Evolutionary conservation across 495 filamentous ascomycete genomes (phyloP).

Genomic region (Daldinia childiae): DNA sequence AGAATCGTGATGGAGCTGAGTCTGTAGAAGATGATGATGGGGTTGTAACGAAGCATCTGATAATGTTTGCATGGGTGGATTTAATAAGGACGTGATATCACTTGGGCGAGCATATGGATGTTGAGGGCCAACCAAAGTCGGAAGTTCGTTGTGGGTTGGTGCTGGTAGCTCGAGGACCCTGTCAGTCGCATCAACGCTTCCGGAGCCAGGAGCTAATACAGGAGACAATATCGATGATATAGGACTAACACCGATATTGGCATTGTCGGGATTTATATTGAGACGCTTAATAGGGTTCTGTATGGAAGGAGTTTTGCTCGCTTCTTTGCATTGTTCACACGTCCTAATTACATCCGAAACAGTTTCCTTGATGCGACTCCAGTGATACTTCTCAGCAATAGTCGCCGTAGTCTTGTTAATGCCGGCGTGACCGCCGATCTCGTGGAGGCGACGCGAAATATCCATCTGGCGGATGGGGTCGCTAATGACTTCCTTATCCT

Average conservation of each 20-base stretch:
- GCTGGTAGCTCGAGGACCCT: conserved; percentile 46
- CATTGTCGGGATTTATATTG: conserved; percentile 33
- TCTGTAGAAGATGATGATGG: conserved; percentile 43
- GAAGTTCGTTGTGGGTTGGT: conserved; percentile 25
- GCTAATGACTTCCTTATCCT: conserved; percentile 95
- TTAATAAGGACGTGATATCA: conserved; percentile 49
- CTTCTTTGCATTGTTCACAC: conserved; percentile 89
- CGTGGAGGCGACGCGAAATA: conserved; percentile 80
- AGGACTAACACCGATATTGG: conserved; percentile 5
- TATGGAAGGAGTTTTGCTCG: conserved; percentile 62
- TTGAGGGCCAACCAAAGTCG: conserved; percentile 41
- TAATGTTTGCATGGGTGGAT: conserved; percentile 41
- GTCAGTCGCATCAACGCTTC: conserved; percentile 29
- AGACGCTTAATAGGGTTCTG: conserved; percentile 32
- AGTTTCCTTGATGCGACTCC: conserved; percentile 99
- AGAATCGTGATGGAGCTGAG: conserved; percentile 43
- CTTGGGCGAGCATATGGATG: conserved; percentile 50
- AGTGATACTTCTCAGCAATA: conserved; percentile 94
- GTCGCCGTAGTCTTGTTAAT: conserved; percentile 98
- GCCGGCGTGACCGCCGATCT: conserved; percentile 78
- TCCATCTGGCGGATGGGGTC: conserved; percentile 93
- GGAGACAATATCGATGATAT: conserved; percentile 35
- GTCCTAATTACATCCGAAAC: conserved; percentile 94
- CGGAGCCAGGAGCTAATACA: conserved; percentile 29
- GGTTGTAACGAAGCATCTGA: conserved; percentile 44